A percentile compares a stretch with the other conserved stretches of the same genome.
These are phyloP conservation scores for Trichoderma koningiopsis DNA, from an alignment of 2,329 filamentous ascomycete genomes.

Conservation along the genomic window DNA sequence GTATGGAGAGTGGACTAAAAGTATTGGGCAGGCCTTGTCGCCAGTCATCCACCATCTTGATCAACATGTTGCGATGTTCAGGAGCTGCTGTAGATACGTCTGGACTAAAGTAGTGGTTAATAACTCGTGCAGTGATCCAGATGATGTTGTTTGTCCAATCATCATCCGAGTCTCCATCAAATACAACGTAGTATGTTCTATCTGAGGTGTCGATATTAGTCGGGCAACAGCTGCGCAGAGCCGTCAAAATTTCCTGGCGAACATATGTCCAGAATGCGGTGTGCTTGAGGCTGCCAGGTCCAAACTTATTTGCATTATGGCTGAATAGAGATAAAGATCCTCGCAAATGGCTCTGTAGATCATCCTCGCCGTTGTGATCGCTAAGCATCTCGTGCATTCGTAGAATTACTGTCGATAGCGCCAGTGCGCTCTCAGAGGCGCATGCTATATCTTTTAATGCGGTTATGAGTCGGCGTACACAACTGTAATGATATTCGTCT, in stretches of 20 bases:
- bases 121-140: slow-evolving; percentile 21
- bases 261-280: slow-evolving; percentile 25
- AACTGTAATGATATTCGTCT: slow-evolving; percentile 19
- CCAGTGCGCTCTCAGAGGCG: slow-evolving; percentile 18
- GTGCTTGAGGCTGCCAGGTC: slow-evolving; percentile 13
- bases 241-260: slow-evolving; percentile 20
- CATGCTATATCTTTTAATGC: slow-evolving; percentile 19
- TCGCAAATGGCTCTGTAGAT: slow-evolving; percentile 15
- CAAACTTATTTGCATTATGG: slow-evolving; percentile 13
- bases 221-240: slow-evolving; percentile 12
- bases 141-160: slow-evolving; percentile 23
- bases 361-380: slow-evolving; percentile 5
- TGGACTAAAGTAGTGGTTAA: slow-evolving; percentile 14
- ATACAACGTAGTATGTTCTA: slow-evolving; percentile 16
- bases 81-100: neutral
- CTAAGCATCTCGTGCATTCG: slow-evolving; percentile 23
- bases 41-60: slow-evolving; percentile 15
- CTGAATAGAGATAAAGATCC: slow-evolving; percentile 19
- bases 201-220: slow-evolving; percentile 22
- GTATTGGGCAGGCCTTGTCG: slow-evolving; percentile 2
- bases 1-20: slow-evolving; percentile 6
- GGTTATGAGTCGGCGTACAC: slow-evolving; percentile 14
- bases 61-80: neutral
- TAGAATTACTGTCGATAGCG: slow-evolving; percentile 23
- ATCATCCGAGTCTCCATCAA: slow-evolving; percentile 17